Percentiles rank a stretch among this genome's conserved stretches.
Conservation (phyloP, 2,329 filamentous ascomycete species). For the Cladophialophora immunda region DNA sequence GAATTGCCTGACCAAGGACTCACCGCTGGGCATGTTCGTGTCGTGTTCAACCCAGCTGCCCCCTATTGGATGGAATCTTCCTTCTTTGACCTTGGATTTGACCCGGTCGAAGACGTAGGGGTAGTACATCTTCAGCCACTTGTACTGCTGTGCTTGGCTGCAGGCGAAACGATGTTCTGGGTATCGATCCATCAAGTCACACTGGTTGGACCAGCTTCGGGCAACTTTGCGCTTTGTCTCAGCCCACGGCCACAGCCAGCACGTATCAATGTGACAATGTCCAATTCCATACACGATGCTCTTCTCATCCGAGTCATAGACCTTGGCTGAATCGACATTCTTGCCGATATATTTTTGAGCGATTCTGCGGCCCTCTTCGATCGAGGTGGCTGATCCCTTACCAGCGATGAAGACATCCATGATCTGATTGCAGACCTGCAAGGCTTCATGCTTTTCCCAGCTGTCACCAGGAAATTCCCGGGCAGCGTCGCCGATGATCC, state of each 20-base stretch:
- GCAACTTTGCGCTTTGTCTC: slow-evolving; percentile 97
- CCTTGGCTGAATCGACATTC: slow-evolving; percentile 80
- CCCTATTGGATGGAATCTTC: slow-evolving; percentile 91
- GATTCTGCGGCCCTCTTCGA: slow-evolving; percentile 81
- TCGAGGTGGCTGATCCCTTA: slow-evolving; percentile 74
- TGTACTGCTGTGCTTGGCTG: slow-evolving; percentile 96
- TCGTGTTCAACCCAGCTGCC: slow-evolving; percentile 99
- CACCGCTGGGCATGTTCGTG: slow-evolving; percentile 95
- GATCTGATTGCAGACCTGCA: slow-evolving; percentile 84
- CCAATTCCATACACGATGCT: slow-evolving; percentile 88
- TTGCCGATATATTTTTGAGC: slow-evolving; percentile 83
- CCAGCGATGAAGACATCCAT: slow-evolving; percentile 89
- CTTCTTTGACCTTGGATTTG: slow-evolving; percentile 87
- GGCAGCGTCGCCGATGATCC: slow-evolving; percentile 93
- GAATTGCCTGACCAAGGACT: slow-evolving; percentile 93
- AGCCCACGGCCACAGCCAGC: slow-evolving; percentile 98
- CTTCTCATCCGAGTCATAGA: slow-evolving; percentile 79
- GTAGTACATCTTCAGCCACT: slow-evolving; percentile 93
- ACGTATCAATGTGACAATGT: slow-evolving; percentile 97
- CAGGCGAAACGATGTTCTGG: slow-evolving; percentile 92
- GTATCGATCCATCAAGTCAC: slow-evolving; percentile 92
- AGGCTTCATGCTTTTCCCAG: slow-evolving; percentile 86
- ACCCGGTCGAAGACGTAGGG: slow-evolving; percentile 89
- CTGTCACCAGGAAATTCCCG: slow-evolving; percentile 88
- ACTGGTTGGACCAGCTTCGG: slow-evolving; percentile 96